Percentiles rank a stretch among this genome's conserved stretches.
phyloP scores from a whole-genome alignment of 176 grass and related monocot genomes.

The Avena atlantica region DNA sequence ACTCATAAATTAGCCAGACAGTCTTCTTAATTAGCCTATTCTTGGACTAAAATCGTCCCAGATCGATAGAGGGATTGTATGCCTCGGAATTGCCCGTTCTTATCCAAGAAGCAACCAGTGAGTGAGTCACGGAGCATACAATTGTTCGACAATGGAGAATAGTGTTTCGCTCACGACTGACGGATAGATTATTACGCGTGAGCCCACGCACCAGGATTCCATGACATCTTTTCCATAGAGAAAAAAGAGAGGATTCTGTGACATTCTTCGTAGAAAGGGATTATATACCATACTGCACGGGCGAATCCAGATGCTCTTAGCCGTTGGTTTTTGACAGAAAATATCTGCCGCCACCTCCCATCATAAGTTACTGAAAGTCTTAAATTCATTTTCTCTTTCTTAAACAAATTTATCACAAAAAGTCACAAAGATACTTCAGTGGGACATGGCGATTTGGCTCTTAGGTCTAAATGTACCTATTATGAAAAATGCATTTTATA shows the following conservation, averaged over 20 bases:
- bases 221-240: not conserved
- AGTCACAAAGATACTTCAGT: no score
- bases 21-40: no score
- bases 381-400: not conserved
- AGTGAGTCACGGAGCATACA: slow-evolving; percentile 8
- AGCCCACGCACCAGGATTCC: not conserved
- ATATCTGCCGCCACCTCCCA: not conserved
- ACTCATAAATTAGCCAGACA: not conserved
- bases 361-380: not conserved
- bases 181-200: not conserved
- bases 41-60: not conserved
- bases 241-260: not conserved
- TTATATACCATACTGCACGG: not conserved
- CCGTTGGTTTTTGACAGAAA: not conserved
- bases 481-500: no score
- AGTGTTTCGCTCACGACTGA: not conserved
- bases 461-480: no score
- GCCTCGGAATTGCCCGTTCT: not conserved
- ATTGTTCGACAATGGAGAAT: not conserved
- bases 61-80: not conserved
- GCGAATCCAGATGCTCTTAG: slow-evolving; percentile 1
- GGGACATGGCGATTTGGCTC: no score
- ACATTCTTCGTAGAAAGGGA: not conserved
- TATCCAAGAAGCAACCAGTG: not conserved
- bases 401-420: no score